phyloP scores from a whole-genome alignment of 176 grass and related monocot species.

The Eragrostis curvula region DNA sequence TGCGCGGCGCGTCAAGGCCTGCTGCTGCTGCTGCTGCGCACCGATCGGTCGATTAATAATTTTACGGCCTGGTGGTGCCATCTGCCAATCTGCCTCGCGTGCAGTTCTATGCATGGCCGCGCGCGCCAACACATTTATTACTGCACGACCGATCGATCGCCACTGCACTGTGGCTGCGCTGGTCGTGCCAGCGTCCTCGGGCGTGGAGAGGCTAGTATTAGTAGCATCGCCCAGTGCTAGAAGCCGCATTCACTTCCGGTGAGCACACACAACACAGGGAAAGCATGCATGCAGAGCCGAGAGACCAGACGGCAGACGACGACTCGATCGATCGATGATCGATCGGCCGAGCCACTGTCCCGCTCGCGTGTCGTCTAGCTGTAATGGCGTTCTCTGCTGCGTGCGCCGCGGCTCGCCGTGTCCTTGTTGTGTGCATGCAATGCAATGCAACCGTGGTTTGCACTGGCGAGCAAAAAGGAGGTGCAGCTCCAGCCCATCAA shows the following conservation, averaged over 20 bases:
- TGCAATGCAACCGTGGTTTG: neutral
- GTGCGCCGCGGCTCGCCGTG: neutral
- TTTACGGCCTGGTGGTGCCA: neutral
- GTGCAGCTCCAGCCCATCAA: neutral
- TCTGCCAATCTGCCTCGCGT: constrained; percentile 21
- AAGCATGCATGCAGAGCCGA: neutral
- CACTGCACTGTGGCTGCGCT: neutral
- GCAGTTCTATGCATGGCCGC: neutral
- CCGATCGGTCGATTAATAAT: neutral
- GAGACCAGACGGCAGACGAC: neutral
- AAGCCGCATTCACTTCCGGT: neutral
- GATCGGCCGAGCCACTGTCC: neutral
- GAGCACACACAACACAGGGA: too few relatives aligned
- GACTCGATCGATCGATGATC: neutral
- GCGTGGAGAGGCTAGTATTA: constrained; percentile 4
- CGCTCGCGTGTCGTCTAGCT: neutral
- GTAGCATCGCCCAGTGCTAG: neutral
- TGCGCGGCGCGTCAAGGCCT: neutral
- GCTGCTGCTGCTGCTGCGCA: neutral
- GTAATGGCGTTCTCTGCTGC: neutral
- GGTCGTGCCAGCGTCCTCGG: neutral
- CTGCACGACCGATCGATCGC: neutral
- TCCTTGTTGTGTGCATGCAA: too few relatives aligned
- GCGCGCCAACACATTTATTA: neutral
- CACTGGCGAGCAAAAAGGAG: constrained; percentile 1